Evolutionary conservation across 1,139 yeast genomes (phyloP).

Genomic region (Geotrichum cucujoidarum): DNA sequence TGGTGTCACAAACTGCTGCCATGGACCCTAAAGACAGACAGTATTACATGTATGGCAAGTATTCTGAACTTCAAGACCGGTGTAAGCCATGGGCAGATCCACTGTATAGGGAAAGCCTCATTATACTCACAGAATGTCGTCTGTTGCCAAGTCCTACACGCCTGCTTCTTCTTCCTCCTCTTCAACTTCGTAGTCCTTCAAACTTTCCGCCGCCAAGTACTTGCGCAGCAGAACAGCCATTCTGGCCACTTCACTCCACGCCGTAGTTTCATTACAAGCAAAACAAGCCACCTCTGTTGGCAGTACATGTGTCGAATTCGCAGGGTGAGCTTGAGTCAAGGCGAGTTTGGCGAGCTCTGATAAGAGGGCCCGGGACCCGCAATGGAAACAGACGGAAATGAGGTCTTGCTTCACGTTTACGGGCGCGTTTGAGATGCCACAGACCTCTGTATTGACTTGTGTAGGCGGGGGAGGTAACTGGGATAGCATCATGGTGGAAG

Average conservation of each 20-base stretch:
- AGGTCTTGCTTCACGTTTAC: not conserved
- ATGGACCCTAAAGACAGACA: no score
- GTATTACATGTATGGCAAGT: no score
- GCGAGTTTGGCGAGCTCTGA: conserved; percentile 1
- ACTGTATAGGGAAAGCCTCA: no score
- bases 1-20: no score
- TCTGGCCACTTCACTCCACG: conserved; percentile 4
- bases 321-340: not conserved
- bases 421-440: not conserved
- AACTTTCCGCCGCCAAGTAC: not conserved
- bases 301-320: not conserved
- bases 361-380: not conserved
- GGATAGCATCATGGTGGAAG: not conserved
- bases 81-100: no score
- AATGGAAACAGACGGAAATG: not conserved
- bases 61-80: no score
- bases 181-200: conserved; percentile 1
- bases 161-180: not conserved
- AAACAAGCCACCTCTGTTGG: conserved; percentile 1
- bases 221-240: not conserved
- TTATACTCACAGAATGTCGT: no score
- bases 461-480: conserved; percentile 2
- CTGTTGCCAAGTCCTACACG: not conserved
- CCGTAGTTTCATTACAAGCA: not conserved
- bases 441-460: not conserved